Evolutionary conservation across 1,284 basidiomycete species (phyloP), one percentile per base, ranked within the genome.

Genomic region (Malassezia restricta): DNA sequence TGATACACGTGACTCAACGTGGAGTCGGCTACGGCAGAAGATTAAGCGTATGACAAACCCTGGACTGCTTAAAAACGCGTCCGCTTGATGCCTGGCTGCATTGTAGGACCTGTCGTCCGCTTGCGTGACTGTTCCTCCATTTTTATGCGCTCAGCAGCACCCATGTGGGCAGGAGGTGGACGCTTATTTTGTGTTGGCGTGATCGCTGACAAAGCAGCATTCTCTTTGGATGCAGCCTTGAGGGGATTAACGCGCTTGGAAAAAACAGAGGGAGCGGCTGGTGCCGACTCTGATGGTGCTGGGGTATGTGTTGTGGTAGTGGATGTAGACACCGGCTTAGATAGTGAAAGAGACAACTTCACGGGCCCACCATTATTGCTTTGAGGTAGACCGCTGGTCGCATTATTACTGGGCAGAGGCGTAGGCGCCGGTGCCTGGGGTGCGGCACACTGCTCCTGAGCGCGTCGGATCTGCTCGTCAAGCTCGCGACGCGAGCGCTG

Each of bases 391-490:
- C 39, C 39, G 15, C 5, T 35, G 11, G 33, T 3, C 6, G 12
- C 20, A 7, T 44, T n/a, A 33, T n/a, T 7, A 7, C 30, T 9
- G 8, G 14, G 20, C 2, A 40, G 33, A 7, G 37, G 33, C 8
- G 15, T 38, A 9, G 37, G 30, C 2, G 20, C 44, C 27, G 35
- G 51, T 15, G 14, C 28, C 3, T 45, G 35, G 14, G 40, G 33
- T 8, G 43, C 20, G 3, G 43, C n/a, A n/a, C 72, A 56, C 11
- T 58, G 49, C 17, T 46, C 49, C 28, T 74, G 74, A 0, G 94
- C 92, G 29, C 88, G 80, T 65, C 87, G 87, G 54, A 98, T 98
- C 76, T 98, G 92, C 66, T 96, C 89, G 24, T 85, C 79, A 53
- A 99, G 85, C 56, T 91, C 79, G 66, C 83, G 79, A 11, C 94